Percentiles rank a stretch among this genome's conserved stretches.
Conservation (phyloP, 1,139 yeast species). For the Kodamaea suecica region DNA sequence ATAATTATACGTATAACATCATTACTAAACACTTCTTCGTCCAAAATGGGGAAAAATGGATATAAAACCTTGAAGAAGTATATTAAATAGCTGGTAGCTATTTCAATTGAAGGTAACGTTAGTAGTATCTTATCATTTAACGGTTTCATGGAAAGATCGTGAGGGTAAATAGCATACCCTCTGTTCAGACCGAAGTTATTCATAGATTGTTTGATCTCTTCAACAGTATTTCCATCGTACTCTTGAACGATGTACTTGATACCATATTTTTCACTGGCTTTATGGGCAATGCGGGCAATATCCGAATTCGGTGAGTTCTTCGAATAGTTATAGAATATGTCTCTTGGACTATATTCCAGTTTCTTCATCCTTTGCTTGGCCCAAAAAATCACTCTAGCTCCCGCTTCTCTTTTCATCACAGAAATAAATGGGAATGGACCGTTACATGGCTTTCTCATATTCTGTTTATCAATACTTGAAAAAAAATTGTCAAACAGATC, state of each 20-base stretch:
- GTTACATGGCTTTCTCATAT: conserved; percentile 6
- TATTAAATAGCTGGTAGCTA: conserved; percentile 8
- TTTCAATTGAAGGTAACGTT: conserved; percentile 7
- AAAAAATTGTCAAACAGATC: conserved; percentile 11
- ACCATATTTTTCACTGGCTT: conserved; percentile 12
- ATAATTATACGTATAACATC: conserved; percentile 11
- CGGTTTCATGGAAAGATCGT: neutral
- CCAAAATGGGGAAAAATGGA: conserved; percentile 13
- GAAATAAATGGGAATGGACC: conserved; percentile 15
- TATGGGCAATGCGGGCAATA: conserved; percentile 5
- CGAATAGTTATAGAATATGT: conserved; percentile 10
- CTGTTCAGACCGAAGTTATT: conserved; percentile 5
- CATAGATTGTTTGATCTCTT: conserved; percentile 15
- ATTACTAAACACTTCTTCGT: conserved; percentile 10
- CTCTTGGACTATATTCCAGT: conserved; percentile 7
- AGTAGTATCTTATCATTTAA: conserved; percentile 8
- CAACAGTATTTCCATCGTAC: conserved; percentile 11
- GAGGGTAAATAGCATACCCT: conserved; percentile 5
- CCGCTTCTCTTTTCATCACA: conserved; percentile 20
- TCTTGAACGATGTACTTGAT: conserved; percentile 13
- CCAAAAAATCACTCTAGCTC: conserved; percentile 16
- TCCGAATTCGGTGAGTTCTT: conserved; percentile 6
- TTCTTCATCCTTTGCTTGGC: conserved; percentile 6
- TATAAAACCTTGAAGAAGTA: conserved; percentile 12
- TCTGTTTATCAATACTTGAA: conserved; percentile 7